Evolutionary conservation across 768 basidiomycete genomes (phyloP), one percentile per base, ranked within the genome.

Genomic region (Amanita inopinata): DNA sequence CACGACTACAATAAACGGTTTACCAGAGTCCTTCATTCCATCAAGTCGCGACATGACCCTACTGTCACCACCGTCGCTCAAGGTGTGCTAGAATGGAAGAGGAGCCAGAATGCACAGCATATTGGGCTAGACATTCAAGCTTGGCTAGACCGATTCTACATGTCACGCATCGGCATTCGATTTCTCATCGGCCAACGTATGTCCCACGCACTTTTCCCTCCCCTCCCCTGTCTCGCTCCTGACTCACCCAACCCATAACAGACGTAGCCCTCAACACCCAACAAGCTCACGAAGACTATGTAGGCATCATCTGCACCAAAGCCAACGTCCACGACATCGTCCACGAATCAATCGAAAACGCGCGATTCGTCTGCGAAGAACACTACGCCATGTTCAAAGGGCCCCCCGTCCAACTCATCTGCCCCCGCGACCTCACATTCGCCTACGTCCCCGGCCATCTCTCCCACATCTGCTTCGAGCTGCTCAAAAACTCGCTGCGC

Each of bases 341-440:
- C n/a, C 84, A 89, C 55, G 96, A 99, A 69, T 88, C 94, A 0
- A 97, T 98, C 52, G 94, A 99, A 61, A 98, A 99, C 60, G 92
- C 96, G 4, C 79, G 84, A 12, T 87, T 81, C 56, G 84, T 87
- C 18, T 96, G 93, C 65, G 93, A 96, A 63, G 93, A 97, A 55
- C 92, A 97, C 63, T 86, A 87, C 54, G 87, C 84, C 1, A 83
- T 99, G 72, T 94, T 97, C 77, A 85, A 83, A 53, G 90, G 88
- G 1, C 96, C 96, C 0, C 89, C 90, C 2, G 91, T 99, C 11
- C 89, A 98, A 54, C 84, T 99, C 48, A 89, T 97, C 53, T 98
- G 96, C 61, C 90, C 92, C 0, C 66, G 74, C 40, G 65, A 86
- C 54, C 77, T 99, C 50, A 73, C 74, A 14, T 97, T 98, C 65